A percentile compares a stretch with the other conserved stretches of the same genome.
Evolutionary conservation across 1,284 basidiomycete genomes (phyloP).

Genomic region (Cryptococcus hybrid): DNA sequence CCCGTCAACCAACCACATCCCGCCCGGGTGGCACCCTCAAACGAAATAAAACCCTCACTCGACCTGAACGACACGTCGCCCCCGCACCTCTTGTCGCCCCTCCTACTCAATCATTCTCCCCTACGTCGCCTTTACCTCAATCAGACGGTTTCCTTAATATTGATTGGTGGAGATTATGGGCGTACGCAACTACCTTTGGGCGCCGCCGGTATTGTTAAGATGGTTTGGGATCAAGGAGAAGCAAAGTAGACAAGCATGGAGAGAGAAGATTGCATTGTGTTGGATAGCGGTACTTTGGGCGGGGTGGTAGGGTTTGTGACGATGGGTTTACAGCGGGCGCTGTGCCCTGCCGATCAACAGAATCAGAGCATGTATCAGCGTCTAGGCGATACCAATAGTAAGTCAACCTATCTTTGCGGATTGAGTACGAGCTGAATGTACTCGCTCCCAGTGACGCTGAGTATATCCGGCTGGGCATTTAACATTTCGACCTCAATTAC

Average conservation of each 20-base stretch:
- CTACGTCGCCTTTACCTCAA: constrained; percentile 10
- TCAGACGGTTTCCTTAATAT: constrained; percentile 44
- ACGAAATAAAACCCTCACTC: constrained; percentile 90
- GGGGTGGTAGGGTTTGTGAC: constrained; percentile 85
- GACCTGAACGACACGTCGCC: constrained; percentile 90
- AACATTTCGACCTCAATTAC: constrained; percentile 66
- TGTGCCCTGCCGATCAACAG: constrained; percentile 66
- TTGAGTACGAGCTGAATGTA: not conserved
- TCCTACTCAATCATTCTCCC: constrained; percentile 49
- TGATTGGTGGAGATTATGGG: constrained; percentile 78
- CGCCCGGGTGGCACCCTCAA: constrained; percentile 33
- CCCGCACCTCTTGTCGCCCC: constrained; percentile 91
- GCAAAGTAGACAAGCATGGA: constrained; percentile 84
- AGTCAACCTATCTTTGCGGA: constrained; percentile 12
- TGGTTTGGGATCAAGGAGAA: constrained; percentile 76
- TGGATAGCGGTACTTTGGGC: constrained; percentile 79
- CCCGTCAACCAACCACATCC: constrained; percentile 23
- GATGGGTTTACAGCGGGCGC: constrained; percentile 86
- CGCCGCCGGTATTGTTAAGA: constrained; percentile 70
- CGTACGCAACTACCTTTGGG: constrained; percentile 84
- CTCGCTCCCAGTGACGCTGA: constrained; percentile 59
- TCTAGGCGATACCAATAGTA: constrained; percentile 38
- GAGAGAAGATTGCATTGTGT: constrained; percentile 95
- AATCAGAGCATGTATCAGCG: constrained; percentile 24
- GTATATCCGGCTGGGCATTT: constrained; percentile 73